phyloP scores from a whole-genome alignment of 2,329 filamentous ascomycete genomes.

The Sarocladium brachiariae region DNA sequence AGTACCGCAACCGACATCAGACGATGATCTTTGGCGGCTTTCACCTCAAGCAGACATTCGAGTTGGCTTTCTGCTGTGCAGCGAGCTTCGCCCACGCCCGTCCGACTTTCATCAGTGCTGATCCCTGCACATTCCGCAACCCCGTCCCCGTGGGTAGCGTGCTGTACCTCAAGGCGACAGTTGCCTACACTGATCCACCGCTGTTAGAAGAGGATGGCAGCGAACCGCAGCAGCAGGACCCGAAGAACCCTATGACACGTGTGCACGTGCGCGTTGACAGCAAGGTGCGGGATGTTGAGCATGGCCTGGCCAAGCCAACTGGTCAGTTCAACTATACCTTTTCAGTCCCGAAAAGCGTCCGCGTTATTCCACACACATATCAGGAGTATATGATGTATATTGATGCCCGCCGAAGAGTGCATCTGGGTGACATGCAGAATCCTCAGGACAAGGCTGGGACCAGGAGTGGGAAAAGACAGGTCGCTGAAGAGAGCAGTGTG shows the following conservation, averaged over 20 bases:
- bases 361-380: slow-evolving; percentile 23
- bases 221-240: slow-evolving; percentile 16
- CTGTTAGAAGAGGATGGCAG: slow-evolving; percentile 22
- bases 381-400: slow-evolving; percentile 25
- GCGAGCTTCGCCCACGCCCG: slow-evolving; percentile 25
- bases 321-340: slow-evolving; percentile 26
- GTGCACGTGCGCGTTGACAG: slow-evolving; percentile 24
- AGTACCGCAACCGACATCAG: slow-evolving; percentile 23
- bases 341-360: slow-evolving; percentile 20
- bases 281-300: slow-evolving; percentile 24
- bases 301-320: slow-evolving; percentile 22
- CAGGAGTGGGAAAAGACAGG: not conserved
- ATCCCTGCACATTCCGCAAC: slow-evolving; percentile 24
- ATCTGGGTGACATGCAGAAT: slow-evolving; percentile 2
- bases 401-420: slow-evolving; percentile 22
- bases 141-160: slow-evolving; percentile 24
- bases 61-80: slow-evolving; percentile 24
- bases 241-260: slow-evolving; percentile 19
- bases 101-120: slow-evolving; percentile 23
- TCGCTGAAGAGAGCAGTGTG: not conserved
- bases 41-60: slow-evolving; percentile 24
- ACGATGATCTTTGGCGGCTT: slow-evolving; percentile 26
- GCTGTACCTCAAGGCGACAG: slow-evolving; percentile 21
- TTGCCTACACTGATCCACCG: slow-evolving; percentile 24
- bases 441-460: not conserved